phyloP scores from a whole-genome alignment of 2,329 filamentous ascomycete genomes.

The Fusarium drepaniforme region DNA sequence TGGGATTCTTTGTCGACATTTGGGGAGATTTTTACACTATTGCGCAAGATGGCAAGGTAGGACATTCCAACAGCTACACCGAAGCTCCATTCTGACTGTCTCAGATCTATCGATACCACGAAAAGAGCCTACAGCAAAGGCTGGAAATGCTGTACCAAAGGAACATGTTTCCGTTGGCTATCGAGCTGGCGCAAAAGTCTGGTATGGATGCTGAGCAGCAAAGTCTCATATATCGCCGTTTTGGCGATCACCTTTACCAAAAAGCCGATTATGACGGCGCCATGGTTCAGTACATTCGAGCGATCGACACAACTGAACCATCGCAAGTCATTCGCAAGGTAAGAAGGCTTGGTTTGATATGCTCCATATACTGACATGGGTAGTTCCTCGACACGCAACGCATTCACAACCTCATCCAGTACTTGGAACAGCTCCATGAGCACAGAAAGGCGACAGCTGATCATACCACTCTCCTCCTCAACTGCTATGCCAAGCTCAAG shows the following conservation, averaged over 20 bases:
- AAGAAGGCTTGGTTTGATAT: neutral
- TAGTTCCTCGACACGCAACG: constrained; percentile 96
- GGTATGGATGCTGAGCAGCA: constrained; percentile 85
- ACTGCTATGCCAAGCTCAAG: constrained; percentile 98
- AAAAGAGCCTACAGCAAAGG: constrained; percentile 90
- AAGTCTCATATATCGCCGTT: constrained; percentile 91
- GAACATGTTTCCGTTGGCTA: constrained; percentile 91
- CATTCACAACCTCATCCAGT: constrained; percentile 97
- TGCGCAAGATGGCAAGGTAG: constrained; percentile 90
- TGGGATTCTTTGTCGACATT: constrained; percentile 83
- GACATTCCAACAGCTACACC: constrained; percentile 7
- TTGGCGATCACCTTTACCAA: constrained; percentile 94
- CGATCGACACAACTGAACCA: constrained; percentile 95
- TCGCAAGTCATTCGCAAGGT: constrained; percentile 96
- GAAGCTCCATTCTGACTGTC: constrained; percentile 25
- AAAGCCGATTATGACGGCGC: constrained; percentile 96
- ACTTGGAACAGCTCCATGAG: constrained; percentile 95
- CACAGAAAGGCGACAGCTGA: constrained; percentile 93
- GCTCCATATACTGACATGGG: constrained; percentile 41
- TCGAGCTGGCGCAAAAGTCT: constrained; percentile 91
- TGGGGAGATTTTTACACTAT: constrained; percentile 96
- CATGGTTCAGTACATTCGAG: constrained; percentile 98
- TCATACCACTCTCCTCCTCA: constrained; percentile 92
- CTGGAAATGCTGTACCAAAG: constrained; percentile 94
- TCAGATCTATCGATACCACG: constrained; percentile 87